Conservation (phyloP, 148 eudicot species). For the Rhododendron simsii region DNA sequence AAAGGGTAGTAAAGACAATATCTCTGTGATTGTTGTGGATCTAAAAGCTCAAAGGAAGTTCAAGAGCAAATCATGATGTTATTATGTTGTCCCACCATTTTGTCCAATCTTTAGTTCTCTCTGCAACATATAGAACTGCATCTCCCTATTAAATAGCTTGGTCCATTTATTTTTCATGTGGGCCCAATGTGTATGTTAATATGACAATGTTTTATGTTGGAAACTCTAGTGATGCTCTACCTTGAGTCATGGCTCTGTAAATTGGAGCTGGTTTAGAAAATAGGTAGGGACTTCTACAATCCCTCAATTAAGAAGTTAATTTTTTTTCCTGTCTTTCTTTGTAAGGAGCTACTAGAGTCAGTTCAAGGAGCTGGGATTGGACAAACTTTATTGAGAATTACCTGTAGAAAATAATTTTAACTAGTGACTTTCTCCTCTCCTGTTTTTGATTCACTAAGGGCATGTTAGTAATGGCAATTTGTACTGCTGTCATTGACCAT, state of each 20-base stretch:
- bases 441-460: background rate
- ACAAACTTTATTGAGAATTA: background rate
- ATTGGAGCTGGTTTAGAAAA: background rate
- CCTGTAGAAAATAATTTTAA: background rate
- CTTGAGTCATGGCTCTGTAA: background rate
- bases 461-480: background rate
- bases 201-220: background rate
- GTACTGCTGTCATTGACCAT: background rate
- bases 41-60: constrained; percentile 56
- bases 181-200: constrained; percentile 21
- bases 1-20: constrained; percentile 62
- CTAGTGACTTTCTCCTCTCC: background rate
- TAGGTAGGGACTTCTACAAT: constrained; percentile 6
- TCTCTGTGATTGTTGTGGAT: constrained; percentile 58
- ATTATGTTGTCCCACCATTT: background rate
- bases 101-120: constrained; percentile 4
- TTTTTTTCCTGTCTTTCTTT: background rate
- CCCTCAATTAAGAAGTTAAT: background rate
- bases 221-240: background rate
- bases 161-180: constrained; percentile 27
- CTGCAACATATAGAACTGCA: background rate
- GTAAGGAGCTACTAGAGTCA: background rate
- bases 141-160: constrained; percentile 21
- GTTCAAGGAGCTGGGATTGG: background rate
- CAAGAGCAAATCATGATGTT: constrained; percentile 36